Base-by-base conservation (phyloP, 2,329 filamentous ascomycete species). In the Fusarium compactum region DNA sequence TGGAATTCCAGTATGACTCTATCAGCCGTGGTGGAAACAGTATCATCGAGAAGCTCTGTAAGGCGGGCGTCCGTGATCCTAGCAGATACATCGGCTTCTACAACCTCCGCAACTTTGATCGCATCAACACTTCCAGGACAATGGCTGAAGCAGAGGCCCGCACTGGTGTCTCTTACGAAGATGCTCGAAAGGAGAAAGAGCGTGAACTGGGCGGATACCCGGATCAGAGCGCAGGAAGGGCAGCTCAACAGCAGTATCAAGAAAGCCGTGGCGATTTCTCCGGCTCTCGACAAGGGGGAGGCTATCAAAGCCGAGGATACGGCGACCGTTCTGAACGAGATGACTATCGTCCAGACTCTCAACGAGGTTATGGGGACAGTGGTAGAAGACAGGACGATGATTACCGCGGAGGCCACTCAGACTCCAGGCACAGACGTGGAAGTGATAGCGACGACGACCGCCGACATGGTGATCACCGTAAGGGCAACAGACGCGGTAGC, bases 1-100 rank as follows among this genome's bases (percentile, higher is more conserved):
- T 96, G 91, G 92, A 96, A 77, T 95, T 92, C 78, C 93, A 96
- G 77, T 95, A 96, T 80, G 85, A 89, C 75, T 91, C 89, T 54
- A 96, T 96, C 81, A 92, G 89, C 79, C 89, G 92, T 38, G 92
- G 92, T 32, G 92, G 91, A 5, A 82, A 92, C 78, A 92, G 89
- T 62, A 96, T 97, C 77, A 90, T 95, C 76, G 92, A 95, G 78
- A 85, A 85, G 47, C 86, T 95, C 55, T 83, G 84, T 20, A 85
- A 87, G 32, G 92, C 92, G 6, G 93, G 92, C 11, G 85, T 94
- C 52, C 85, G 82, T 3, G 84, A 95, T 75, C 91, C 92, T 2
- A 83, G 86, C 75, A 82, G 89, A 45, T 96, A 95, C 80, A 92
- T 97, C 72, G 86, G 89, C 52, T 96, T 96, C 82, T 96, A 94